Evolutionary conservation across 2,329 filamentous ascomycete genomes (phyloP), one percentile per base, ranked within the genome.

Genomic region (Fusarium euwallaceae): DNA sequence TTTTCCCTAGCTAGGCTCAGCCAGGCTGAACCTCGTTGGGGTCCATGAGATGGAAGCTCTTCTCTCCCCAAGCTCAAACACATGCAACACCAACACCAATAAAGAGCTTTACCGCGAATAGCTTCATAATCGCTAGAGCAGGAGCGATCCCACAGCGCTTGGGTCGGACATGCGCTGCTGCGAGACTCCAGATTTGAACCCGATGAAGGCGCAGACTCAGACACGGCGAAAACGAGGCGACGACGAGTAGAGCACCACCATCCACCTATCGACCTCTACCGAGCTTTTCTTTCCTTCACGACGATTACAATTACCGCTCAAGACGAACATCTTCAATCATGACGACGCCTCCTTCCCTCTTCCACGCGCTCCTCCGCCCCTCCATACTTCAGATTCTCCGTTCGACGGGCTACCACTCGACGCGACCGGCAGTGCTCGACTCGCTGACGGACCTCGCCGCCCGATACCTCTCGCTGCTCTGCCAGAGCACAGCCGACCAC

Each of bases 301-400:
- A 59, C 53, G 43, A 58, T 29, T 29, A 55, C 55, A 66, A 41
- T 27, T 7, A 34, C 37, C 10, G 37, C 17, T 24, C 16, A 64
- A n/a, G 24, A 60, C 8, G 12, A 17, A 55, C 58, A 20, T 51
- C 39, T 53, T n/a, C 68, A 67, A 82, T 68, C 53, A 89, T 88
- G 87, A 83, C 83, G 78, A 84, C 83, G 71, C 86, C 85, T 4
- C 82, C 85, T 11, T 82, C 86, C n/a, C 83, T 89, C 66, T 89
- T 87, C 84, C 92, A 94, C 83, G 92, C 94, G 70, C 92, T 98
- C 73, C 88, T 98, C 67, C 94, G 95, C 48, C 96, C 96, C 2
- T 92, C 92, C 58, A 91, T 98, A 70, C 91, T 98, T 67, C 95
- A 98, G 84, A 96, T 97, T 79, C 91, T 98, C 61, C 95, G 96